Percentiles rank a stretch among this genome's conserved stretches.
phyloP scores from a whole-genome alignment of 2,329 filamentous ascomycete genomes.

The Pseudogymnoascus sp. region DNA sequence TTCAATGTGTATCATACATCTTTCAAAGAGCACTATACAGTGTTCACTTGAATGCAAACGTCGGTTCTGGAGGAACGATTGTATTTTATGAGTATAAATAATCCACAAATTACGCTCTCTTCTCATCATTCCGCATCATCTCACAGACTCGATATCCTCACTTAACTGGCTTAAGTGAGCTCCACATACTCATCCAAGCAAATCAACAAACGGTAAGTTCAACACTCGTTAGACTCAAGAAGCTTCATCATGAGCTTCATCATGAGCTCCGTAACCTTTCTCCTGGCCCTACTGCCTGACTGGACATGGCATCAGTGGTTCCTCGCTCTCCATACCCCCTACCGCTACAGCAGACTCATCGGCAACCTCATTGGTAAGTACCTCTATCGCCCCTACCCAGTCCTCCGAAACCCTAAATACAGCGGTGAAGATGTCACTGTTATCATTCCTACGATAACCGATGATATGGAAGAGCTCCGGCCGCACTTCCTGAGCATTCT shows the following conservation, averaged over 20 bases:
- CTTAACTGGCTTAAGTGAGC: background rate
- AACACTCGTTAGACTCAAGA: background rate
- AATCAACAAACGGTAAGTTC: background rate
- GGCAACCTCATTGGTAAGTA: constrained; percentile 82
- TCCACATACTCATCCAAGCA: background rate
- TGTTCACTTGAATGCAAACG: background rate
- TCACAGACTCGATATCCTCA: background rate
- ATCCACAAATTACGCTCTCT: background rate
- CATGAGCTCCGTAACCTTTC: background rate
- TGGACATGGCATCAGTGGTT: background rate
- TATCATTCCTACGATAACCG: constrained; percentile 86
- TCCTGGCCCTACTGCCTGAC: background rate
- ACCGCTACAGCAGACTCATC: constrained; percentile 78
- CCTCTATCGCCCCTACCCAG: constrained; percentile 75
- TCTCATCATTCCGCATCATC: background rate
- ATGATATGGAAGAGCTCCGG: constrained; percentile 72
- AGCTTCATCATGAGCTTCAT: background rate
- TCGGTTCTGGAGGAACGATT: background rate
- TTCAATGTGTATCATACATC: background rate
- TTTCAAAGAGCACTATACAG: background rate
- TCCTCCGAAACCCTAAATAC: constrained; percentile 64
- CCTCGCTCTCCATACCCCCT: constrained; percentile 47
- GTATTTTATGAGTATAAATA: background rate
- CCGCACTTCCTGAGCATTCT: constrained; percentile 73
- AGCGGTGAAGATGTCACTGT: constrained; percentile 82